Evolutionary conservation across 225 moss, liverwort and hornwort genomes (phyloP), one percentile per base, ranked within the genome.

Genomic region (Asterella californica): DNA sequence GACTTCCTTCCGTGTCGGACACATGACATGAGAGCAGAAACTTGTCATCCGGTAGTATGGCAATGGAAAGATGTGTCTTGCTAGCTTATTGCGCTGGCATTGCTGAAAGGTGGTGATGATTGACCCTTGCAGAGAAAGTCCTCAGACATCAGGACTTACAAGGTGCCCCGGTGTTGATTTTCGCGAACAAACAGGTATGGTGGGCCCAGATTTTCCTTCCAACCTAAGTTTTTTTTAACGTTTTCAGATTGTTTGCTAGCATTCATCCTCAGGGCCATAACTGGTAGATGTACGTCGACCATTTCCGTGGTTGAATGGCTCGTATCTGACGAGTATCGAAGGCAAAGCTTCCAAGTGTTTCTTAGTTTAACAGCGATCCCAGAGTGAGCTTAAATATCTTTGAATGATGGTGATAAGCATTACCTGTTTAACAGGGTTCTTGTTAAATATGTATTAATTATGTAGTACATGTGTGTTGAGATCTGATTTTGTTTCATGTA

Each of bases 141-240:
- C 71, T 99, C 4, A 84, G 92, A 66, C 99, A 99, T 74, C 90
- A 91, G 37, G 99, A 99, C 79, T 86, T 99, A 88, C 93, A 93
- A 72, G 99, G 99, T 25, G 99, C 95, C 17, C 99, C 95, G 22
- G 78, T 99, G 30, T 83, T 99, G 81, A 88, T 99, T 66, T 88
- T 95, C 74, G 95, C 93, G 18, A 95, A 99, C 79, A 99, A 99
- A 84, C 99, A 99, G 86, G 89, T 89, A 71, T 10, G 22, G 9
- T 76, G 21, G 54, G 3, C n/a, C 48, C n/a, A 48, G 46, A 33
- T 19, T 21, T 52, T 25, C 47, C 10, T 24, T 47, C 2, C 24
- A 27, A 10, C 45, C 9, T 45, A n/a, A 65, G 1, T 3, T 30
- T 30, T 14, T 10, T 45, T 47, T 6, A 24, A 2, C 2, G 8